phyloP scores from a whole-genome alignment of 345 rosid genomes.

The Nephelium lappaceum region DNA sequence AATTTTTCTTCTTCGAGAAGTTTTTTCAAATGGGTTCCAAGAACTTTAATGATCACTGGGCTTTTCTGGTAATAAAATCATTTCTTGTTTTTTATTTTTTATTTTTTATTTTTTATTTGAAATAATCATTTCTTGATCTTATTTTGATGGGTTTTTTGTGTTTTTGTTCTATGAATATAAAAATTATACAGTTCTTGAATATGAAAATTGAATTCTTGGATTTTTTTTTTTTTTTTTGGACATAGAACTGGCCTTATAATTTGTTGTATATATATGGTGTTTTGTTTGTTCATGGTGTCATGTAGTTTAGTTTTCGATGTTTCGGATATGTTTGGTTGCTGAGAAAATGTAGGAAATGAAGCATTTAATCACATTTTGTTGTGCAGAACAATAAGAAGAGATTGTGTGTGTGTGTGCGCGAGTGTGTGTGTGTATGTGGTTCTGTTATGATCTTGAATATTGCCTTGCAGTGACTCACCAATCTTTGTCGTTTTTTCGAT shows the following conservation, averaged over 20 bases:
- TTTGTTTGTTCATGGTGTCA: background rate
- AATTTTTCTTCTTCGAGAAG: background rate
- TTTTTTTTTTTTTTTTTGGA: background rate
- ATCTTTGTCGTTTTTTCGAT: background rate
- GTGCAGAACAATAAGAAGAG: background rate
- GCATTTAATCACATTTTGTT: background rate
- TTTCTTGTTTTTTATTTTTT: background rate
- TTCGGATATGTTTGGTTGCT: conserved; percentile 14
- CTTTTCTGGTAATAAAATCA: conserved; percentile 44
- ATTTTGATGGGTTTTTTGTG: background rate
- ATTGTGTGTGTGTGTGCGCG: too few relatives aligned
- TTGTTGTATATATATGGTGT: background rate
- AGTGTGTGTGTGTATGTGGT: background rate
- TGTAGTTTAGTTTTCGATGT: background rate
- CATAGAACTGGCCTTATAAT: background rate
- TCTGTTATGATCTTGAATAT: background rate
- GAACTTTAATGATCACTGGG: conserved; percentile 45
- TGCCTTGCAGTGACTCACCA: background rate
- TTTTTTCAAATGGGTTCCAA: conserved; percentile 29
- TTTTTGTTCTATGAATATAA: background rate
- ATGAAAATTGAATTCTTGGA: background rate
- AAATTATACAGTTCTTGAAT: background rate
- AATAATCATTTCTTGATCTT: background rate
- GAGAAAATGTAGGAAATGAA: conserved; percentile 11
- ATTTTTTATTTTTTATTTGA: too few relatives aligned